Evolutionary conservation across 176 grass and related monocot genomes (phyloP), one percentile per base, ranked within the genome.

Genomic region (Luzula sylvatica): DNA sequence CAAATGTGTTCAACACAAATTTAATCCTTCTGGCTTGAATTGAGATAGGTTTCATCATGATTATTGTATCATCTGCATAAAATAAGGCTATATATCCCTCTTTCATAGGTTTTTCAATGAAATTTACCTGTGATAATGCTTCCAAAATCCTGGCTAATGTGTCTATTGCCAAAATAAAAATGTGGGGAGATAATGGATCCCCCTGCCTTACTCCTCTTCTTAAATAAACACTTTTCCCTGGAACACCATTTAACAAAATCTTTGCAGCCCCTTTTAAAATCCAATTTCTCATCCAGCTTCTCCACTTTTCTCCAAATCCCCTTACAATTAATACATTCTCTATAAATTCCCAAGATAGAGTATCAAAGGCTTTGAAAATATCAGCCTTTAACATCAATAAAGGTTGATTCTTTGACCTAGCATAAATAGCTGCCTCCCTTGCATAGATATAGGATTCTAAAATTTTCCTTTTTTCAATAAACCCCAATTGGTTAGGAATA

Each of bases 121-220:
- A 9, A 43, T n/a, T n/a, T 4, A 43, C 2, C 11, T 43, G 39
- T 43, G n/a, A 9, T n/a, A 43, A 43, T 43, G 12, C n/a, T 12
- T 12, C 12, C 11, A 43, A 43, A 2, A 9, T 12, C n/a, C 11
- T 2, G 39, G 12, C n/a, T n/a, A n/a, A n/a, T n/a, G n/a, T n/a
- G n/a, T n/a, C n/a, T n/a, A n/a, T n/a, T n/a, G n/a, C n/a, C 39
- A 43, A 43, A 43, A 43, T 43, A 43, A 43, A 43, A 43, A 43
- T 1, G 39, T 43, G n/a, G 39, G 39, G 39, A n/a, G 2, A 43
- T 1, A 43, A 43, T 12, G 4, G 39, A n/a, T 43, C 39, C 39
- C n/a, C n/a, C n/a, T n/a, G n/a, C n/a, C n/a, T n/a, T n/a, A n/a
- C n/a, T n/a, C n/a, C n/a, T n/a, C n/a, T n/a, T n/a, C n/a, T n/a